These are phyloP conservation scores for Encephalitozoon intestinalis DNA, from an alignment of 371 early-diverging fungal genomes.

Conservation along the genomic window DNA sequence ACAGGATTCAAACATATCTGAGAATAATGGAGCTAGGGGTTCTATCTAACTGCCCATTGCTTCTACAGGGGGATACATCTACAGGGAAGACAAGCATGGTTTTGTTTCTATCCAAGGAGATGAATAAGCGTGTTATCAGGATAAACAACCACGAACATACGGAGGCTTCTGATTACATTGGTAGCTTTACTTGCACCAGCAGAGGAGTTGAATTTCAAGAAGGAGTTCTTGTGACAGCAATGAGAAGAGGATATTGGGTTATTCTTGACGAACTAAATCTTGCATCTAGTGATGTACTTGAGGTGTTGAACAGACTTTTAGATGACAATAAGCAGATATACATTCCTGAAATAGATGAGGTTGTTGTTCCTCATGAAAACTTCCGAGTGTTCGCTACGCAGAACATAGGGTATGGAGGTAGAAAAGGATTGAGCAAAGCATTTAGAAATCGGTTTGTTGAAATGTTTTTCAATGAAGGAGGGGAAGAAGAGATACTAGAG, in stretches of 20 bases:
- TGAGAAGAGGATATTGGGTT: conserved; percentile 93
- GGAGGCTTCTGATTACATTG: conserved; percentile 92
- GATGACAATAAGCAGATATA: conserved; percentile 96
- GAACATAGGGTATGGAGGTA: conserved; percentile 94
- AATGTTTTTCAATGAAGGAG: conserved; percentile 42
- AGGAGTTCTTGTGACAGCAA: conserved; percentile 85
- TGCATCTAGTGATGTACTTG: conserved; percentile 95
- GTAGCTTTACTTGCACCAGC: conserved; percentile 69
- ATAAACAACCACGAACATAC: conserved; percentile 99
- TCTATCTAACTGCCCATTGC: conserved; percentile 79
- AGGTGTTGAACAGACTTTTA: conserved; percentile 90
- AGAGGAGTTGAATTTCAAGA: conserved; percentile 70
- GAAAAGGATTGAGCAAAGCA: conserved; percentile 91
- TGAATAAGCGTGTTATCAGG: conserved; percentile 83
- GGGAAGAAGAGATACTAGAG: conserved; percentile 38
- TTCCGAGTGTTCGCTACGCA: conserved; percentile 99
- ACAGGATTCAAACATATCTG: conserved; percentile 73
- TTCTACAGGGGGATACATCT: conserved; percentile 97
- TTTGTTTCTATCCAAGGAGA: conserved; percentile 80
- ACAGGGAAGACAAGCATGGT: conserved; percentile 98
- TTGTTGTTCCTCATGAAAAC: conserved; percentile 81
- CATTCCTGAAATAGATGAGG: conserved; percentile 86
- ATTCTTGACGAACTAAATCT: conserved; percentile 98
- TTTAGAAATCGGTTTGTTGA: conserved; percentile 96
- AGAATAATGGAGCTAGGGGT: conserved; percentile 78